Base-by-base conservation (phyloP, 306 rosid species). In the Gastrolobium villosum region DNA sequence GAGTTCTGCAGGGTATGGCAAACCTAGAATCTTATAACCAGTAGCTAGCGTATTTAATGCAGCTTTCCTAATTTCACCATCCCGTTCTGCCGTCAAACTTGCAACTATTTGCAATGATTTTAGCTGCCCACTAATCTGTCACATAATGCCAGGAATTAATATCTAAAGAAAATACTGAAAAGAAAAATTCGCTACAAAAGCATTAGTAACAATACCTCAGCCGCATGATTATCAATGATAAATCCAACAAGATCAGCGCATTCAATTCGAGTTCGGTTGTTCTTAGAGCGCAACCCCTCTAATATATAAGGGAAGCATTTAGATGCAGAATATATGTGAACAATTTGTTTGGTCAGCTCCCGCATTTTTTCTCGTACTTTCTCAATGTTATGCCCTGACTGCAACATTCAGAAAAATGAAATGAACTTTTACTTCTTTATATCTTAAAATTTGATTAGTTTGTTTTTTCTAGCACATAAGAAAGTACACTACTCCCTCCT, bases 221-320 rank as follows among this genome's bases (percentile, higher is more conserved):
- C 86, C 40, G 88, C 88, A 44, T 96, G 96, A 87, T 96, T 86
- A 79, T 96, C 99, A 65, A 96, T 77, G 70, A 96, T 87, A 64
- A 87, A 93, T 74, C 99, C 99, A 55, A 96, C 86, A 83, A 96
- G 93, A 85, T 96, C 99, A 50, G 84, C 97, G 60, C 97, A 91
- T 85, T 96, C 99, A 50, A 93, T 91, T 67, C 98, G 94, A 44
- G 98, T 93, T 59, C 99, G 94, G 67, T 91, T 93, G 87, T 96
- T 96, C 89, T 96, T 96, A 28, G 99, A 96, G 80, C 98, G 98
- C 82, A 93, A 82, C 70, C 98, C 99, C 90, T 96, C 99, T 85
- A 91, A 76, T 81, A 93, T 85, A 81, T 96, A 96, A 46, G 98
- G 99, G 79, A 96, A 91, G 75, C 93, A 88, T 84, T 91, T 96